Evolutionary conservation across 306 rosid genomes (phyloP), one percentile per base, ranked within the genome.

Genomic region (Lagenaria siceraria): DNA sequence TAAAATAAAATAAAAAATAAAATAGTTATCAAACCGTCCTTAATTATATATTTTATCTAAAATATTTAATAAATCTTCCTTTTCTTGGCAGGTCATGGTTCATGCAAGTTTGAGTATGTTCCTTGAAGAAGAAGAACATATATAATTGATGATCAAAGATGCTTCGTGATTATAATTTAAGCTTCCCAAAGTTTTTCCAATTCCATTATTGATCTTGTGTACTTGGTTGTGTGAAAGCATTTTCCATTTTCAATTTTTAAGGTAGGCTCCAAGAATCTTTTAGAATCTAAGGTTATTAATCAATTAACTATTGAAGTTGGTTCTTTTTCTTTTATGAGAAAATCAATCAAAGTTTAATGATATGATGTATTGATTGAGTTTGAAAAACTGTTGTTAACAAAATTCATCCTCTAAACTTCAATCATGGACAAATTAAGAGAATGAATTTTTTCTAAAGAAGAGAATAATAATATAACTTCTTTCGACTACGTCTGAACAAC

Each of bases 21-120:
- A 35, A 35, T n/a, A 35, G 40, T 0, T 29, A 29, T 29, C 33
- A 29, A 29, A 29, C 3, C 1, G 33, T 3, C 40, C 40, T 40
- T 17, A 0, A 0, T 51, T 13, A 51, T 51, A 17, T 8, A 18
- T 18, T 18, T 52, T 52, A 0, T 6, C 43, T 52, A 17, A 52
- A 22, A 58, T 51, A 17, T 51, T 51, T 51, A 4, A 53, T 7
- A 4, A 70, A 70, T 42, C n/a, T 42, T 74, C 9, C 18, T 35
- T 8, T 64, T 40, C 8, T 36, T 5, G 83, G 82, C 88, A 89
- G 94, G 92, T 82, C 84, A 89, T 78, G 83, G 21, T 58, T 84
- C 95, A 81, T 93, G 98, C 76, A 89, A 76, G 77, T 90, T 81
- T 78, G 90, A 89, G 15, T 88, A 77, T 79, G 73, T 77, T 25